phyloP scores from a whole-genome alignment of 441 rosid species.

The Omphalea diandra region DNA sequence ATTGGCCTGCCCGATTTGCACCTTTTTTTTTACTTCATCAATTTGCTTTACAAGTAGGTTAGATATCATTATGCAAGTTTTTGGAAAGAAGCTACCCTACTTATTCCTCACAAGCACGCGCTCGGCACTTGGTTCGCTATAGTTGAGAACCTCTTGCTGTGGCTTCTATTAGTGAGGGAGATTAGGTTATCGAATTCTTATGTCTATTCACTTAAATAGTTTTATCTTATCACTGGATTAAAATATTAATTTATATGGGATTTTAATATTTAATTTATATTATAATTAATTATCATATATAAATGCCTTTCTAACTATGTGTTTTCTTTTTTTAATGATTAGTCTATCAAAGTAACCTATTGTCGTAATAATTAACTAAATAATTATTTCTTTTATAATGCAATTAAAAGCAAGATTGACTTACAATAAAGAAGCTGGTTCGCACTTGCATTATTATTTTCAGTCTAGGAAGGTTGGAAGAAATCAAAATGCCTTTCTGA shows the following conservation, averaged over 20 bases:
- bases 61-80: not conserved
- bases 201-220: too few species aligned
- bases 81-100: conserved; percentile 13
- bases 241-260: too few species aligned
- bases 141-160: conserved; percentile 1
- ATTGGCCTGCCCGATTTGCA: not conserved
- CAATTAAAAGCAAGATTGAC: too few species aligned
- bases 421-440: not conserved
- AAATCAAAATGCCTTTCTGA: not conserved
- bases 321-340: too few species aligned
- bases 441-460: not conserved
- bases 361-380: too few species aligned
- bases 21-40: not conserved
- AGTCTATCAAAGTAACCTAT: too few species aligned
- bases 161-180: not conserved
- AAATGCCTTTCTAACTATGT: too few species aligned
- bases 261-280: too few species aligned
- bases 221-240: too few species aligned
- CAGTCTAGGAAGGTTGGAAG: not conserved
- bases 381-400: too few species aligned
- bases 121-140: conserved; percentile 17
- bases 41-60: conserved; percentile 31
- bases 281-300: too few species aligned
- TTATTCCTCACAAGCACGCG: conserved; percentile 7
- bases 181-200: too few species aligned